phyloP scores from a whole-genome alignment of 2,329 filamentous ascomycete genomes.

The Boeremia lycopersici region DNA sequence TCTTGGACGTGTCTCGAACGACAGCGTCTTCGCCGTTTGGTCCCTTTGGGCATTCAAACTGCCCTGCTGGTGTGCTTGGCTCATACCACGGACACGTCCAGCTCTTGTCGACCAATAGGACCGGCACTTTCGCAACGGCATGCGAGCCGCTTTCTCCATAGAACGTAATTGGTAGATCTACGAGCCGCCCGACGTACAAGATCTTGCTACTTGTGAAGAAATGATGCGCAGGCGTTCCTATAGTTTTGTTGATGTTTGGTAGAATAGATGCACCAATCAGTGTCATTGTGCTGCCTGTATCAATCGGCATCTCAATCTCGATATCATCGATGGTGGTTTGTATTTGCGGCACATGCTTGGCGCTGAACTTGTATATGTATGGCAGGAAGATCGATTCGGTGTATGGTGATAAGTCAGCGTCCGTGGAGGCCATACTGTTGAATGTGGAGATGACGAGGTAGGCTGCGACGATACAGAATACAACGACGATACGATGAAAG shows the following conservation, averaged over 20 bases:
- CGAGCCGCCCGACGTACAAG: slow-evolving; percentile 40
- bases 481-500: slow-evolving; percentile 17
- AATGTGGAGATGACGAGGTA: slow-evolving; percentile 14
- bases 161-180: slow-evolving; percentile 37
- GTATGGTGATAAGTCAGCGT: slow-evolving; percentile 19
- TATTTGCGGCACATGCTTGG: slow-evolving; percentile 34
- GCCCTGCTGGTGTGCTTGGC: slow-evolving; percentile 28
- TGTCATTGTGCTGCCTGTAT: slow-evolving; percentile 45
- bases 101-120: slow-evolving; percentile 43
- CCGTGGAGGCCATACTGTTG: slow-evolving; percentile 16
- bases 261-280: slow-evolving; percentile 43
- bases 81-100: slow-evolving; percentile 44
- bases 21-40: slow-evolving; percentile 32
- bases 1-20: slow-evolving; percentile 33
- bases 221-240: slow-evolving; percentile 37
- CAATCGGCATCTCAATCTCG: slow-evolving; percentile 40
- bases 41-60: slow-evolving; percentile 37
- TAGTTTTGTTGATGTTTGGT: slow-evolving; percentile 28
- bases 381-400: slow-evolving; percentile 42
- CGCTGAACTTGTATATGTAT: slow-evolving; percentile 36
- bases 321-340: slow-evolving; percentile 35
- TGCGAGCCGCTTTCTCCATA: slow-evolving; percentile 26
- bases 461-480: slow-evolving; percentile 3
- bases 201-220: slow-evolving; percentile 45
- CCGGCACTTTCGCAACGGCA: slow-evolving; percentile 34